Base-by-base conservation (phyloP, 768 basidiomycete species). In the Cubamyces lactineus region DNA sequence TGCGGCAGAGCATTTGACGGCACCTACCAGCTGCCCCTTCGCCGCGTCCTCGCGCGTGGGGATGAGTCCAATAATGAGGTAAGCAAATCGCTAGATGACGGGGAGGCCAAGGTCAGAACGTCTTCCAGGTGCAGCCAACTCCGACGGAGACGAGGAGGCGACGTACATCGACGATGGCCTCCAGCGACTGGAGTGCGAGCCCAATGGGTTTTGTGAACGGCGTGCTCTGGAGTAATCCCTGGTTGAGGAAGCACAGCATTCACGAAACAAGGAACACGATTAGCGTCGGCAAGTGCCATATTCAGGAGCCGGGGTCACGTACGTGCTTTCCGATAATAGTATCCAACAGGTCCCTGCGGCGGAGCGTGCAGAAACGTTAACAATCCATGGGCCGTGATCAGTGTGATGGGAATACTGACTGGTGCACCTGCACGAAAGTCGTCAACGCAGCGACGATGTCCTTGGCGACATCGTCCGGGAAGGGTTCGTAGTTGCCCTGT, bases 241-340 rank as follows among this genome's bases (percentile, higher is more conserved):
- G 48, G 48, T 2, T 26, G 23, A 24, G 6, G 23, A 7, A 28
- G 28, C 3, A 28, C 7, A 28, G 28, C 3, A 28, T 28, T 3
- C 28, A 28, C 7, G 28, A 9, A 34, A 34, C 34, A 9, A 1
- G 6, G 34, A 34, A 6, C 5, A 5, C 9, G 34, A 34, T 9
- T 4, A 34, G 34, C 5, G 34, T 34, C 5, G 11, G 34, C 34
- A 34, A 6, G 1, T 11, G 9, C 5, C 11, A 6, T 34, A 11
- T 34, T 1, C 9, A 34, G 34, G 11, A 11, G 6, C 34, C 11
- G 4, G 1, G 9, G 34, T 34, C 9, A 41, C 53, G 41, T 16
- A 54, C 53, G 24, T 54, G 53, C 41, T 54, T 54, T 6, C 53
- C 53, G 24, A 54, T 54, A n/a, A 57, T 15, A 9, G 39, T 41